Conservation (phyloP, 2,329 filamentous ascomycete genomes). For the Alternaria sp. region DNA sequence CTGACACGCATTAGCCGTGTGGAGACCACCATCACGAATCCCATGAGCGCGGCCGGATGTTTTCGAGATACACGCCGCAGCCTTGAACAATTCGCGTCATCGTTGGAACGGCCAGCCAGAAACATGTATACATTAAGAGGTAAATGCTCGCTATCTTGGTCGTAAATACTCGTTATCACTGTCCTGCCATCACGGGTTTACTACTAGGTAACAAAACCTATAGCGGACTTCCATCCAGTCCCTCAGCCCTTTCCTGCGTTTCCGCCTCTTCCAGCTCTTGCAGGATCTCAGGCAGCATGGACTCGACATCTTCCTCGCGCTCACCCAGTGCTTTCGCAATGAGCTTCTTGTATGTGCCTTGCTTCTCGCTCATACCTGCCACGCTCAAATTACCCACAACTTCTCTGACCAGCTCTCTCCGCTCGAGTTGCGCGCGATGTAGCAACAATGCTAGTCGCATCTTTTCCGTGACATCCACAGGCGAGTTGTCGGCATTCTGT, state of each 20-base stretch:
- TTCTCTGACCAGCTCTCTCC: constrained; percentile 69
- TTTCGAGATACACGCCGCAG: constrained; percentile 1
- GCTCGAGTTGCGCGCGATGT: constrained; percentile 65
- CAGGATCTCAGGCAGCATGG: constrained; percentile 63
- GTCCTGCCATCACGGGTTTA: not conserved
- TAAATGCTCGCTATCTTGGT: constrained; percentile 16
- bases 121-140: constrained; percentile 12
- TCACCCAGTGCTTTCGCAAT: constrained; percentile 74
- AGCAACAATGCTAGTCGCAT: constrained; percentile 68
- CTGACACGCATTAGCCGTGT: constrained; percentile 15
- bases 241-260: constrained; percentile 48
- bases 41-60: constrained; percentile 1
- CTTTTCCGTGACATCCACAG: constrained; percentile 60
- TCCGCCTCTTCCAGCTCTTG: constrained; percentile 60
- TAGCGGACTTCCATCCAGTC: constrained; percentile 45
- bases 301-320: constrained; percentile 74
- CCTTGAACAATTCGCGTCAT: not conserved
- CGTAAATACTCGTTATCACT: constrained; percentile 20
- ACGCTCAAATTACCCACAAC: constrained; percentile 74
- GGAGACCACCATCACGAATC: not conserved
- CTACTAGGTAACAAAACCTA: constrained; percentile 5
- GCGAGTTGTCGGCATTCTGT: constrained; percentile 33
- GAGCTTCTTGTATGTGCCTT: constrained; percentile 75
- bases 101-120: not conserved
- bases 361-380: constrained; percentile 76